Evolutionary conservation across 345 rosid species (phyloP), one percentile per base, ranked within the genome.

Genomic region (Aethionema arabicum): DNA sequence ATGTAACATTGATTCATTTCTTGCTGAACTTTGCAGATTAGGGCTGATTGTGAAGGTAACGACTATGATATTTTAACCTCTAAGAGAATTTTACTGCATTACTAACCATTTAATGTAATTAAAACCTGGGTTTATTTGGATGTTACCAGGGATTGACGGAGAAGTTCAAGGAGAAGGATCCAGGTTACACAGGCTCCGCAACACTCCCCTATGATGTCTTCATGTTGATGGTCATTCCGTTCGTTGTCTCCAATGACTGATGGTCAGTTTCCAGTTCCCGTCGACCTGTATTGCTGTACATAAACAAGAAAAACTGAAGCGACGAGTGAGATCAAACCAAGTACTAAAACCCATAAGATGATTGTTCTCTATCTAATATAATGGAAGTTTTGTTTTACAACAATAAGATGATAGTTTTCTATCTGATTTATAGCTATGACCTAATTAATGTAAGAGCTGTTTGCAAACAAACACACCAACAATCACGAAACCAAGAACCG

Each of bases 41-140:
- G 88, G 90, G 58, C 68, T 84, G 85, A 82, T 84, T 65, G 69
- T 88, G 15, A 85, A 84, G 96, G 96, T 85, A 63, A 57, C 75
- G 43, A 52, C 53, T 68, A 21, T 58, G 60, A 51, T 52, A 16
- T 27, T 12, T 59, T 32, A 55, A 45, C 8, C 32, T 42, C 6
- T 6, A 5, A 32, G 8, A 16, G n/a, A 27, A 39, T 40, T 56
- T 6, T 0, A 27, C 36, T 61, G 31, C 11, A 5, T 45, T 44
- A 45, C 30, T 56, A 46, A 32, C 32, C 27, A 8, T 12, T 43
- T 21, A 10, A 41, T 9, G 49, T n/a, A 11, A 33, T 47, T 39
- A 21, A 36, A 41, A 12, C 43, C 15, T 37, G 8, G 32, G 3
- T 8, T 32, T 6, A 4, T 60, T 6, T 2, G 36, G 6, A 13